phyloP scores from a whole-genome alignment of 2,329 filamentous ascomycete genomes.

The Raffaelea deltoideospora region DNA sequence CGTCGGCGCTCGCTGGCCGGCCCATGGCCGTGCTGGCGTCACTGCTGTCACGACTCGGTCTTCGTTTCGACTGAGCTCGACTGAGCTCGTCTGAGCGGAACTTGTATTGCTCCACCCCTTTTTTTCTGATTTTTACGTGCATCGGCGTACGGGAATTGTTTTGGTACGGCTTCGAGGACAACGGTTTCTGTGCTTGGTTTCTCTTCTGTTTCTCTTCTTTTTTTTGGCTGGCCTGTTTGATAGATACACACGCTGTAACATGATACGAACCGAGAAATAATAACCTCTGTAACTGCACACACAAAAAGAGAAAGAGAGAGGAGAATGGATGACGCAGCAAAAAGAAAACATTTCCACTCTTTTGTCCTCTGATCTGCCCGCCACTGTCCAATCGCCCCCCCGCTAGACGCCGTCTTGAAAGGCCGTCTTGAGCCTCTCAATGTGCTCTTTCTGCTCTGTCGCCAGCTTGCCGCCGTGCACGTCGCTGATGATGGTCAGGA shows the following conservation, averaged over 20 bases:
- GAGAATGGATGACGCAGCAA: background rate
- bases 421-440: conserved; percentile 48
- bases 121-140: no score
- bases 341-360: background rate
- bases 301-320: background rate
- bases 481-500: conserved; percentile 84
- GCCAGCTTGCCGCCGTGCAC: conserved; percentile 53
- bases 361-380: background rate
- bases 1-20: no score
- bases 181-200: no score
- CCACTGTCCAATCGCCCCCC: background rate
- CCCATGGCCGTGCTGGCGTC: background rate
- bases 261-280: no score
- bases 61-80: background rate
- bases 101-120: no score
- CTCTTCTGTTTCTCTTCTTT: no score
- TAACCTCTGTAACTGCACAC: no score
- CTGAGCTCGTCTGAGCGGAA: no score
- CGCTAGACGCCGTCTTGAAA: conserved; percentile 32
- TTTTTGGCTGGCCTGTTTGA: no score
- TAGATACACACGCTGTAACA: no score
- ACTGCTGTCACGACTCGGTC: background rate
- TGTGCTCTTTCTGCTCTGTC: conserved; percentile 59
- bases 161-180: no score
- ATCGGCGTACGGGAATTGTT: no score